These are phyloP conservation scores for Saitoella complicata DNA, from an alignment of 805 yeast genomes.

Conservation along the genomic window DNA sequence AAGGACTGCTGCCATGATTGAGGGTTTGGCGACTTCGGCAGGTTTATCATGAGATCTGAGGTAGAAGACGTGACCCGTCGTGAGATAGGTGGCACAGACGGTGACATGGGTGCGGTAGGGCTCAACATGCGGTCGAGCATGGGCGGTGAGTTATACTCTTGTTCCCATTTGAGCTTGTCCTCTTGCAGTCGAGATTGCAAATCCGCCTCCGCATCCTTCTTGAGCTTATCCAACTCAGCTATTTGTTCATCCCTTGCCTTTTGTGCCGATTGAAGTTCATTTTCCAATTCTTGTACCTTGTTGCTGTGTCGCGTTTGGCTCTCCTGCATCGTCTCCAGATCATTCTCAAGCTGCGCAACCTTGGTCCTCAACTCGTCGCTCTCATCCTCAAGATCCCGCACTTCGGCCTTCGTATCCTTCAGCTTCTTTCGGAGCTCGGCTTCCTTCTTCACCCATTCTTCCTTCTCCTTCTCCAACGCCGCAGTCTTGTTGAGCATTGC, in stretches of 20 bases:
- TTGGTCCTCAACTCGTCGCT: conserved; percentile 1
- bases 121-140: too few relatives aligned
- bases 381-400: conserved; percentile 4
- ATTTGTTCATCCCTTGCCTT: neutral
- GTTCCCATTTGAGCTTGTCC: too few relatives aligned
- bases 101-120: too few relatives aligned
- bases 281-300: neutral
- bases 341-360: conserved; percentile 8
- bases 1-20: too few relatives aligned
- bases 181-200: too few relatives aligned
- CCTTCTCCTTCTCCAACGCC: conserved; percentile 30
- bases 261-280: neutral
- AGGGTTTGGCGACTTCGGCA: too few relatives aligned
- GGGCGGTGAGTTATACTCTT: too few relatives aligned
- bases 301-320: neutral
- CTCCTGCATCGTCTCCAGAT: neutral
- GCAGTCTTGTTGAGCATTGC: conserved; percentile 36
- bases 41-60: too few relatives aligned
- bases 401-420: conserved; percentile 3
- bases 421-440: conserved; percentile 5
- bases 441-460: conserved; percentile 22
- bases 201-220: too few relatives aligned
- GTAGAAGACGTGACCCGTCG: too few relatives aligned
- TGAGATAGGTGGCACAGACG: too few relatives aligned
- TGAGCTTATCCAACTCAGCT: too few relatives aligned